phyloP scores from a whole-genome alignment of 2,329 filamentous ascomycete genomes.

The Fusarium hainanense region DNA sequence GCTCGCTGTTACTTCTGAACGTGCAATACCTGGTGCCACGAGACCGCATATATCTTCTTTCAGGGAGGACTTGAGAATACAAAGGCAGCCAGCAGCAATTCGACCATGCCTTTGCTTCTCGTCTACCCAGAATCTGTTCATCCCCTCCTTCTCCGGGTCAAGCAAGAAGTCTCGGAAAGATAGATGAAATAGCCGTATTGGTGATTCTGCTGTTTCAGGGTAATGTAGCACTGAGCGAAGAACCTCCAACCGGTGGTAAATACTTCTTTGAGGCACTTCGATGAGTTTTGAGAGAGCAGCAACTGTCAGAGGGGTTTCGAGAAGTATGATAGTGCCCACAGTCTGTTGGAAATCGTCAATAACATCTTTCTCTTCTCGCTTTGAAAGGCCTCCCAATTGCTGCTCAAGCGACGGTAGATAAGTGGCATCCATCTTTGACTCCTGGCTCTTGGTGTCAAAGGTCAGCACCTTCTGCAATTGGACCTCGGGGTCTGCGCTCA shows the following conservation, averaged over 20 bases:
- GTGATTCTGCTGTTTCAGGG: not conserved
- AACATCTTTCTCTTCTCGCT: constrained; percentile 1
- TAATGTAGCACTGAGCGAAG: constrained; percentile 31
- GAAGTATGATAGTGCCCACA: constrained; percentile 42
- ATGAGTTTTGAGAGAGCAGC: constrained; percentile 30
- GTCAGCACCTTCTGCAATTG: constrained; percentile 44
- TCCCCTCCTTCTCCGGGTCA: constrained; percentile 41
- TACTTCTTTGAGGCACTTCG: not conserved
- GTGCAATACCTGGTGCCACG: too few relatives aligned
- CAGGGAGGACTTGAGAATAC: too few relatives aligned
- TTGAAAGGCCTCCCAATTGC: not conserved
- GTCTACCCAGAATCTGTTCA: constrained; percentile 53
- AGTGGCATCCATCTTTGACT: constrained; percentile 29
- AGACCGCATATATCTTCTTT: too few relatives aligned
- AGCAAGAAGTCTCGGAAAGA: constrained; percentile 55
- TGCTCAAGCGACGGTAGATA: constrained; percentile 34
- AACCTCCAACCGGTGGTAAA: constrained; percentile 34
- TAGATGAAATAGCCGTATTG: constrained; percentile 25
- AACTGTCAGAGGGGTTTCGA: constrained; percentile 35
- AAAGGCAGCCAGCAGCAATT: constrained; percentile 41
- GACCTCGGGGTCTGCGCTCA: constrained; percentile 26
- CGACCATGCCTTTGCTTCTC: constrained; percentile 47
- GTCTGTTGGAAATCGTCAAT: constrained; percentile 38
- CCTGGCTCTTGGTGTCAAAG: constrained; percentile 1
- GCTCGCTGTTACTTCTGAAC: too few relatives aligned